Conservation (phyloP, 352 stramenopile genomes). For the Sclerospora graminicola region DNA sequence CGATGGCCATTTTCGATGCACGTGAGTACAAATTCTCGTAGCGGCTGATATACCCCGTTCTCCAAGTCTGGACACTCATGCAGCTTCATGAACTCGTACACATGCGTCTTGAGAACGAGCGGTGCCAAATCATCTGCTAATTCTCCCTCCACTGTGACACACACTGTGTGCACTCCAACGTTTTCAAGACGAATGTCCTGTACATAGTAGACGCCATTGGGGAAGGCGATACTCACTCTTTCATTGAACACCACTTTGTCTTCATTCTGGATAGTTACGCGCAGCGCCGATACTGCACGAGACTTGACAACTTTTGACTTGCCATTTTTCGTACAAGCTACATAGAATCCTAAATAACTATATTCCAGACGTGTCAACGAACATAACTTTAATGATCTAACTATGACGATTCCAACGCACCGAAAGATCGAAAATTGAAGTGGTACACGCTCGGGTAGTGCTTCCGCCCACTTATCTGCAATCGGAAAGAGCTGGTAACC, state of each 20-base stretch:
- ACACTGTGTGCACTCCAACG: constrained; percentile 49
- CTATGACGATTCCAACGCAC: constrained; percentile 14
- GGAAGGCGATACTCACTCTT: constrained; percentile 42
- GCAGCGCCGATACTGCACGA: constrained; percentile 35
- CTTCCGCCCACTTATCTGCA: constrained; percentile 63
- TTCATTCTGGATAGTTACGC: constrained; percentile 69
- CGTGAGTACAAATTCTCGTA: constrained; percentile 46
- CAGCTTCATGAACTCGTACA: constrained; percentile 78
- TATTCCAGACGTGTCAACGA: background rate
- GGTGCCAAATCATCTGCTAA: constrained; percentile 37
- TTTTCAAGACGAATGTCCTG: constrained; percentile 60
- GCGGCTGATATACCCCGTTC: constrained; percentile 39
- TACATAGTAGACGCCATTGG: constrained; percentile 75
- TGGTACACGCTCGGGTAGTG: constrained; percentile 48
- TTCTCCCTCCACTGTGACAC: constrained; percentile 41
- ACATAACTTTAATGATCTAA: background rate
- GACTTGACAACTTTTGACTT: constrained; percentile 56
- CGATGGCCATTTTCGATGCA: constrained; percentile 30
- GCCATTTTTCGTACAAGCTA: constrained; percentile 44
- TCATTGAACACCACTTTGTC: constrained; percentile 66
- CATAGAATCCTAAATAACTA: constrained; percentile 71
- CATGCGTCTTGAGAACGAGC: constrained; percentile 53
- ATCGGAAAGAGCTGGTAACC: constrained; percentile 57
- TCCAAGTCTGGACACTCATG: constrained; percentile 45
- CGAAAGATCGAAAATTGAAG: constrained; percentile 72